Conservation (phyloP, 345 rosid species). For the Chamaenerion angustifolium region DNA sequence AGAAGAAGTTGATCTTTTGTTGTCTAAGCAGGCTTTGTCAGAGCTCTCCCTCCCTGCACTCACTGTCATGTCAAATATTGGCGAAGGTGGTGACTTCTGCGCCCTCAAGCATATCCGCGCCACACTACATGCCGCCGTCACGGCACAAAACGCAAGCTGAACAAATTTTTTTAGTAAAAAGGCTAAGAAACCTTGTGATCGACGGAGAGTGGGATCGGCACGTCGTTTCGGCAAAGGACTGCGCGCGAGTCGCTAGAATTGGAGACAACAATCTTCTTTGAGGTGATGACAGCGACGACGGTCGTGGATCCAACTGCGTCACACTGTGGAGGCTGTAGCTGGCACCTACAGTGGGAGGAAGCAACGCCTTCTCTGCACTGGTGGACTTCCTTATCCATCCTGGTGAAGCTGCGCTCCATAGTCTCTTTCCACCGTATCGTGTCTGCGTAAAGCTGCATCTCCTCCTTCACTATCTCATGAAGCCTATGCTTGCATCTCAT, state of each 20-base stretch:
- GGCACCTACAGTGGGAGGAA: slow-evolving; percentile 38
- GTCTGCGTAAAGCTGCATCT: slow-evolving; percentile 10
- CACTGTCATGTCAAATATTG: slow-evolving; percentile 10
- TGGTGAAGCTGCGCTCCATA: slow-evolving; percentile 36
- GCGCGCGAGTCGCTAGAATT: slow-evolving; percentile 86
- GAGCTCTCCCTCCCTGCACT: slow-evolving; percentile 15
- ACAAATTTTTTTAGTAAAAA: no score
- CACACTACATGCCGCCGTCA: slow-evolving; percentile 26
- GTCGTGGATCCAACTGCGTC: slow-evolving; percentile 87
- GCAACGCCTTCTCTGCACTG: slow-evolving; percentile 12
- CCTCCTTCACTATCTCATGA: slow-evolving; percentile 39
- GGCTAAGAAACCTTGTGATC: slow-evolving; percentile 55
- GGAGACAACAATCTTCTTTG: slow-evolving; percentile 47
- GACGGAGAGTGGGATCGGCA: slow-evolving; percentile 48
- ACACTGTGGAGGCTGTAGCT: slow-evolving; percentile 58
- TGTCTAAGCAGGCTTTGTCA: slow-evolving; percentile 58
- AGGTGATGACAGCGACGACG: slow-evolving; percentile 51
- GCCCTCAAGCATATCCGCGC: slow-evolving; percentile 15
- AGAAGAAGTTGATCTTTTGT: slow-evolving; percentile 3
- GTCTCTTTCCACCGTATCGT: slow-evolving; percentile 36
- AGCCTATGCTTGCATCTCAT: slow-evolving; percentile 41
- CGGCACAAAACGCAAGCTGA: not conserved
- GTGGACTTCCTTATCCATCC: slow-evolving; percentile 53
- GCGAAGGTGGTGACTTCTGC: slow-evolving; percentile 11
- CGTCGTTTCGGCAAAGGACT: slow-evolving; percentile 66